Conservation (phyloP, 805 yeast species). For the Suhomyces xylopsoci region DNA sequence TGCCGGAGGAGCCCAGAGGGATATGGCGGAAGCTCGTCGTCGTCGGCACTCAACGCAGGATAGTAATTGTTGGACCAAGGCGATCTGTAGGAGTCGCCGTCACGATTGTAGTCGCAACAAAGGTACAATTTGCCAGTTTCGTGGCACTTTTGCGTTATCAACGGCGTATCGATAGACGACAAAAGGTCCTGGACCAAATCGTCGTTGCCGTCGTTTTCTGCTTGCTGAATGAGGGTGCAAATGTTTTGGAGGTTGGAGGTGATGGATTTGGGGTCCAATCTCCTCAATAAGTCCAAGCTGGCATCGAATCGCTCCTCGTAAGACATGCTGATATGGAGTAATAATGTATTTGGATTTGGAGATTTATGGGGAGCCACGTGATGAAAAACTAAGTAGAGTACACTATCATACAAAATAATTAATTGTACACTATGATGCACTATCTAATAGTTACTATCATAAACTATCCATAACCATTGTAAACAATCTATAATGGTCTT, state of each 20-base stretch:
- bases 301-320: constrained; percentile 29
- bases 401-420: too few relatives aligned
- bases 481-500: too few relatives aligned
- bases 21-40: constrained; percentile 61
- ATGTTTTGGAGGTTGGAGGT: constrained; percentile 31
- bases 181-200: constrained; percentile 83
- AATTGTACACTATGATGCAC: too few relatives aligned
- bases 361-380: background rate
- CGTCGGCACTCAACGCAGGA: constrained; percentile 38
- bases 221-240: constrained; percentile 31
- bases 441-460: too few relatives aligned
- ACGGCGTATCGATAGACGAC: constrained; percentile 84
- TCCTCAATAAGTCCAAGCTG: constrained; percentile 34
- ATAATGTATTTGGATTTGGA: background rate
- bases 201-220: constrained; percentile 21
- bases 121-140: constrained; percentile 64
- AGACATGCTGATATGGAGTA: constrained; percentile 12
- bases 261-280: constrained; percentile 39
- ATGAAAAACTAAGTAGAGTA: too few relatives aligned
- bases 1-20: constrained; percentile 68
- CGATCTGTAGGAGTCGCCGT: constrained; percentile 86
- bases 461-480: too few relatives aligned
- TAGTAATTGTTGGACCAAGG: constrained; percentile 84
- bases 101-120: constrained; percentile 93
- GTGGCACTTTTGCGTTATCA: constrained; percentile 50